Evolutionary conservation across 2,329 filamentous ascomycete genomes (phyloP).

Genomic region (Colletotrichum sp.): DNA sequence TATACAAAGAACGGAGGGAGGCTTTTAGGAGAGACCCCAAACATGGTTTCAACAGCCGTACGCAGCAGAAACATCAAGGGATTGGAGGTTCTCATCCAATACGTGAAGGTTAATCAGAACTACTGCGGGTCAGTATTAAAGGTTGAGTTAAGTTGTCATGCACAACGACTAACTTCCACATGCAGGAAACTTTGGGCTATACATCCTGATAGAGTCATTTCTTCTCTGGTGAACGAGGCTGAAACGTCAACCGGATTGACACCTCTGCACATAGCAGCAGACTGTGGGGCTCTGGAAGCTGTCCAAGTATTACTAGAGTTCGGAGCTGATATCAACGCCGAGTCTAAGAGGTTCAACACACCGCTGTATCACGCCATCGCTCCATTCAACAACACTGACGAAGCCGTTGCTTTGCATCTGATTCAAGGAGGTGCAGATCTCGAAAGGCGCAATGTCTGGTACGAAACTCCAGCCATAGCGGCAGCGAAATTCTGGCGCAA

Average conservation of each 20-base stretch:
- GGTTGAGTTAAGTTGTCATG: too few relatives aligned
- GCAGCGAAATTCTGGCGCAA: not conserved
- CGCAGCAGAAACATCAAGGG: not conserved
- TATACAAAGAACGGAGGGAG: not conserved
- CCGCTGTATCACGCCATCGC: not conserved
- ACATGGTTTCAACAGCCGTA: rapidly evolving
- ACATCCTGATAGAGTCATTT: not conserved
- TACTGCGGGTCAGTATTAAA: not conserved
- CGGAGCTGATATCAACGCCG: not conserved
- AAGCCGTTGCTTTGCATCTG: not conserved
- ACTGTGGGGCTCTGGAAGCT: not conserved
- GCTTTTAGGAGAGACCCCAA: not conserved
- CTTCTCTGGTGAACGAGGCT: not conserved
- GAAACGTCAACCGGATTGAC: not conserved
- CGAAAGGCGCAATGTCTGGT: not conserved
- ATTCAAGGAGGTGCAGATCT: not conserved
- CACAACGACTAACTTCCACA: not conserved
- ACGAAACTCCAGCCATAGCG: not conserved
- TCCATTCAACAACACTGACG: not conserved
- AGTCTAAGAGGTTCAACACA: not conserved
- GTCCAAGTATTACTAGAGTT: not conserved
- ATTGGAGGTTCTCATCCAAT: not conserved
- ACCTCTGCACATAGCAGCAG: not conserved
- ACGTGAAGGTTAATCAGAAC: not conserved
- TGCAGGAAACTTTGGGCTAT: not conserved